Base-by-base conservation (phyloP, 2,329 filamentous ascomycete genomes). In the Fusarium dlaminii region DNA sequence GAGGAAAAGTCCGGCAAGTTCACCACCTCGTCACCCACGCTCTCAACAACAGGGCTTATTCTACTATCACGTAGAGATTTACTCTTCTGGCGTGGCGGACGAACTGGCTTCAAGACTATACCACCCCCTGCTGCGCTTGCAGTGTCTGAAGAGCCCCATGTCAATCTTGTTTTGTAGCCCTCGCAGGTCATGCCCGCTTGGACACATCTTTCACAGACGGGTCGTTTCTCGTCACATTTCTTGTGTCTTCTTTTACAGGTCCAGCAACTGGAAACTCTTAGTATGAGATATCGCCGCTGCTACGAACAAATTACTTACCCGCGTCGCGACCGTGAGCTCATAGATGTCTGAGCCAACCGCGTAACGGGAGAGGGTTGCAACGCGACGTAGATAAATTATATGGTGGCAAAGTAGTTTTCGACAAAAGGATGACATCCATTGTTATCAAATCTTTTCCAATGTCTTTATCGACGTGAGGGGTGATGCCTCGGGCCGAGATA, bases 161-260 rank as follows among this genome's bases (percentile, higher is more conserved):
- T 70, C 29, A 72, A 32, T 11, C 69, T 49, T 10, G 69, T 72
- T 34, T 63, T 52, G 54, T 72, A 72, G 7, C 69, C 69, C 55
- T 72, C 69, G 11, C 69, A 72, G 14, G 37, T 14, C 24, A 70
- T 70, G 8, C 58, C 63, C 5, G 67, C 69, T 24, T 72, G 58
- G 20, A 39, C 39, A n/a, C 69, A 72, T 56, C 63, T 57, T 24
- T 63, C 40, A 48, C 69, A 72, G 17, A 66, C 48, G 2, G 67
- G 69, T 3, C 54, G 46, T 17, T 32, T 64, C 42, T 72, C 69
- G 24, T 72, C 69, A 54, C 63, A 72, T 67, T 72, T 72, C 18
- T 72, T 72, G 14, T 72, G 66, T 15, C 69, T 42, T 30, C 52
- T 60, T 29, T 72, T 72, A 30, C 67, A 72, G 18, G 69, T 72